Evolutionary conservation across 2,329 filamentous ascomycete genomes (phyloP), one percentile per base, ranked within the genome.

Genomic region (Fusarium chuoi): DNA sequence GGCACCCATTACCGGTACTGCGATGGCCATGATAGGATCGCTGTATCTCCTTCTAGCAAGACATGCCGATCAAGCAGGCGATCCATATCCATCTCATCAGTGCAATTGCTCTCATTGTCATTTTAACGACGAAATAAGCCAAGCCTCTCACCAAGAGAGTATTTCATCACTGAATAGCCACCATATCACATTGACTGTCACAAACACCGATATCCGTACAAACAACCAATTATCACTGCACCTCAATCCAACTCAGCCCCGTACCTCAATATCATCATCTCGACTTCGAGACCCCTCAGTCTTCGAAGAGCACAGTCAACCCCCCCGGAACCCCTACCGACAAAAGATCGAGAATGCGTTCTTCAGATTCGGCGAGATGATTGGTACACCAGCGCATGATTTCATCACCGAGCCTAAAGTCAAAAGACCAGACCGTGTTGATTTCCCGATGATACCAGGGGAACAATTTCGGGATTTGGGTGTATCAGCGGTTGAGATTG

Each of bases 1-100:
- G 89, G 86, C 85, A 20, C 88, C 89, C 0, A 87, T 91, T 14
- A 87, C 88, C 28, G 90, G 88, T 48, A 90, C 90, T 5, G 84
- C 80, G 0, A 81, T 93, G 20, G 90, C 89, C 6, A 84, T 87
- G 3, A 58, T 91, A 0, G 89, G 90, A 0, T 92, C 90, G 0
- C 74, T 92, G 0, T 91, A 90, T 60, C 76, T 91, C 15, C 79
- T 88, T 9, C 75, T 89, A 1, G 84, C 84, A 1, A 62, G 75
- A 22, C 70, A 63, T 9, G 67, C 60, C 18, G 70, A 64, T 38
- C 70, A 67, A 15, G 60, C 56, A 11, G 51, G 38, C 11, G 30
- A 55, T 14, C 35, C 61, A 0, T 59, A 57, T 3, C 13, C 30
- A 1, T 52, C 30, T 2, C 48, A 65, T 20, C 58, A 63, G 24